phyloP scores from a whole-genome alignment of 1,284 basidiomycete genomes.

The Prillingera fragicola region DNA sequence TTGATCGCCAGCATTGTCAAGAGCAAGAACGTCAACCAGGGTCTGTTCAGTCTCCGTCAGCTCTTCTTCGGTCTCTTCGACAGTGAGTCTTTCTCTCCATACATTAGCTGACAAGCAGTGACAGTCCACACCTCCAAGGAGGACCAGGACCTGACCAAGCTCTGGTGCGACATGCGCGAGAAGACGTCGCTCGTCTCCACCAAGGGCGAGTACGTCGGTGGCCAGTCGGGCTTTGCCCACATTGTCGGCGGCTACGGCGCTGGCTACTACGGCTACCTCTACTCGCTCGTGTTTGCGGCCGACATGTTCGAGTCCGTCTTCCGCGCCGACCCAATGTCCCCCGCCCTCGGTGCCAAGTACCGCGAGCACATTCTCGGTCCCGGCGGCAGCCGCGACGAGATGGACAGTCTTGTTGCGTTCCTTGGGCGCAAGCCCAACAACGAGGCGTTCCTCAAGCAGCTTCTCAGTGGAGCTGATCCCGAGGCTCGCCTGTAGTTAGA shows the following conservation, averaged over 20 bases:
- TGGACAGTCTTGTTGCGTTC: constrained; percentile 12
- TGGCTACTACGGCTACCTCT: constrained; percentile 20
- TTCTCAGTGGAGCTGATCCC: constrained; percentile 14
- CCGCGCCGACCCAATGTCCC: constrained; percentile 12
- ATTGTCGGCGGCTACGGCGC: constrained; percentile 15
- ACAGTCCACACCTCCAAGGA: constrained; percentile 21
- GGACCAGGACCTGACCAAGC: constrained; percentile 18
- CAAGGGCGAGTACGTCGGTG: constrained; percentile 16
- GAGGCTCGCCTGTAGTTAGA: constrained; percentile 3
- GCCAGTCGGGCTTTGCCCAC: constrained; percentile 18
- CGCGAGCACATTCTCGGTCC: constrained; percentile 14
- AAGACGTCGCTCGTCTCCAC: constrained; percentile 16
- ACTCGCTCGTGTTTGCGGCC: constrained; percentile 17
- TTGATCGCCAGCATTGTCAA: constrained; percentile 18
- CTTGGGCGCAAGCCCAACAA: constrained; percentile 20
- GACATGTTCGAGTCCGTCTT: constrained; percentile 22
- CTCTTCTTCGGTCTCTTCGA: constrained; percentile 20
- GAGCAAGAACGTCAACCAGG: constrained; percentile 21
- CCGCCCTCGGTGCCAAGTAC: constrained; percentile 16
- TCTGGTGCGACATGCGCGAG: constrained; percentile 19
- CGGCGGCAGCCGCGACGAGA: constrained; percentile 15
- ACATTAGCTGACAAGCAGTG: constrained; percentile 3
- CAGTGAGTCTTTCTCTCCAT: not conserved
- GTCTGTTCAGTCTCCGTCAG: constrained; percentile 20
- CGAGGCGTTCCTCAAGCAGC: constrained; percentile 20